phyloP scores from a whole-genome alignment of 129 eudicot species.

The Flaveria robusta region DNA sequence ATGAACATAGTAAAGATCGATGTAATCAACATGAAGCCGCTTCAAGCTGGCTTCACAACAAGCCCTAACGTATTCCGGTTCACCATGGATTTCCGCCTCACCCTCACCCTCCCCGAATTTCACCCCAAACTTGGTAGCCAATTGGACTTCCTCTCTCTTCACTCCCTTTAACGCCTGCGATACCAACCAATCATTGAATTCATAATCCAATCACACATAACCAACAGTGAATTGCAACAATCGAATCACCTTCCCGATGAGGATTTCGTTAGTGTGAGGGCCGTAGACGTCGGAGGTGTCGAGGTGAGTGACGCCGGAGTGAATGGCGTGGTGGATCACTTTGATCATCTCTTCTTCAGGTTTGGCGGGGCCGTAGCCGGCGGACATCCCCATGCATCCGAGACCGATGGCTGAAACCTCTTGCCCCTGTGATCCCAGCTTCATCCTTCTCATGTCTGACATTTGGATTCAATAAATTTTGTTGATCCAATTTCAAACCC shows the following conservation, averaged over 20 bases:
- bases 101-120: background rate
- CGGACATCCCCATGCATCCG: constrained; percentile 60
- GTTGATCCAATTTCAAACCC: too few relatives aligned
- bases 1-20: constrained; percentile 61
- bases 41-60: constrained; percentile 65
- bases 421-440: constrained; percentile 54
- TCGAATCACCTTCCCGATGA: constrained; percentile 43
- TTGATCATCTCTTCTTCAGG: constrained; percentile 50
- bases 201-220: background rate
- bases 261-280: constrained; percentile 52
- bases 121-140: constrained; percentile 73
- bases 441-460: constrained; percentile 27
- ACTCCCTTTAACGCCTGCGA: constrained; percentile 64
- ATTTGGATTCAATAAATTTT: background rate
- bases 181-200: background rate
- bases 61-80: constrained; percentile 56
- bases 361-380: constrained; percentile 41
- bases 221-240: background rate
- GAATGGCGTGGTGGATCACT: constrained; percentile 54
- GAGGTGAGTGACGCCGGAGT: constrained; percentile 50
- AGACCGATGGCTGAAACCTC: constrained; percentile 52
- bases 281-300: constrained; percentile 62
- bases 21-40: constrained; percentile 60
- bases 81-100: constrained; percentile 33
- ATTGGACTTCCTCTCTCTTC: constrained; percentile 56